Evolutionary conservation across 768 basidiomycete genomes (phyloP).

Genomic region (Termitomyces sp.): DNA sequence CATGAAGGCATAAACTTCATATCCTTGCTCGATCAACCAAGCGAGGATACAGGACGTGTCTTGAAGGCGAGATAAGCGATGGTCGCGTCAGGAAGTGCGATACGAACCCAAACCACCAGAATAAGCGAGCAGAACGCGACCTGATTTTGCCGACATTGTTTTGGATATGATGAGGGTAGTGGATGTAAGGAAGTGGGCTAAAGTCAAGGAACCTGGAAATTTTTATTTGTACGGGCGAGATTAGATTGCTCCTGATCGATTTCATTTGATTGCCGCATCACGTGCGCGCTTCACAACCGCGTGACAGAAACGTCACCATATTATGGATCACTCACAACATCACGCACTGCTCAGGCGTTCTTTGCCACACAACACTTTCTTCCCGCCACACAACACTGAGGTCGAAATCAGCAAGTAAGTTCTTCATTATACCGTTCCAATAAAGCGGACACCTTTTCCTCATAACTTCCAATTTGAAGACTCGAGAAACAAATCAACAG

Average conservation of each 20-base stretch:
- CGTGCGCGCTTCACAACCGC: not conserved
- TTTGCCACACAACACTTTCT: no score
- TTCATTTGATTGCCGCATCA: conserved; percentile 3
- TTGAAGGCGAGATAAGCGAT: conserved; percentile 26
- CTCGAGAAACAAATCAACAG: not conserved
- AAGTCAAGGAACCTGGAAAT: not conserved
- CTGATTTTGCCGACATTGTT: conserved; percentile 49
- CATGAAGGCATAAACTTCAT: conserved; percentile 97
- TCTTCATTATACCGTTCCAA: not conserved
- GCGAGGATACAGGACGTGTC: conserved; percentile 99
- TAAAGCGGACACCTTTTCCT: not conserved
- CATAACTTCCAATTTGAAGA: not conserved
- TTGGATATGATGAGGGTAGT: conserved; percentile 6
- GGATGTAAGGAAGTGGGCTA: not conserved
- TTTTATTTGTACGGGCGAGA: conserved; percentile 3
- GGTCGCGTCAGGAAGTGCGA: conserved; percentile 26
- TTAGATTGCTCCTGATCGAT: conserved; percentile 9
- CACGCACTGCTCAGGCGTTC: not conserved
- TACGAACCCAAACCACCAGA: conserved; percentile 93
- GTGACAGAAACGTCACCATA: not conserved
- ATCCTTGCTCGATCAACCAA: conserved; percentile 98
- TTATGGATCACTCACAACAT: not conserved
- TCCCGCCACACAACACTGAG: not conserved
- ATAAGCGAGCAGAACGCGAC: conserved; percentile 95
- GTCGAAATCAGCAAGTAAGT: not conserved